Evolutionary conservation across 2,329 filamentous ascomycete genomes (phyloP).

Genomic region (Aurifilum marmelostoma): DNA sequence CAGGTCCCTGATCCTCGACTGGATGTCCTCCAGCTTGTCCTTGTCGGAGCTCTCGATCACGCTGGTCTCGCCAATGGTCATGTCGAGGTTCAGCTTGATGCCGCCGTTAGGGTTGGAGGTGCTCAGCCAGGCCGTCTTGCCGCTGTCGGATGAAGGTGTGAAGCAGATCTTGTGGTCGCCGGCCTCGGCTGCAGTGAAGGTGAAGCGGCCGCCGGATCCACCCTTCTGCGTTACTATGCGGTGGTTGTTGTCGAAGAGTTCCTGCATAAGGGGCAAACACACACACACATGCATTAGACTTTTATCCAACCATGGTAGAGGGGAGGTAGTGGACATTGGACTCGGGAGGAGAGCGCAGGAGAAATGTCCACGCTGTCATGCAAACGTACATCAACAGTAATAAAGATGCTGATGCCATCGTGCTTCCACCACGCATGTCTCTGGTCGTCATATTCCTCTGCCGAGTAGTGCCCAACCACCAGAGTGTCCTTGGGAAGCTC

Average conservation of each 20-base stretch:
- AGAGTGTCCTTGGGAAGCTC: slow-evolving; percentile 97
- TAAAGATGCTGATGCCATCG: slow-evolving; percentile 78
- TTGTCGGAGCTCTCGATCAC: slow-evolving; percentile 94
- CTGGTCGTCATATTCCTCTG: slow-evolving; percentile 80
- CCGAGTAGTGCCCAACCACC: slow-evolving; percentile 89
- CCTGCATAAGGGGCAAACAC: slow-evolving; percentile 48
- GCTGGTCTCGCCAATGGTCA: slow-evolving; percentile 93
- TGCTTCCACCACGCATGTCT: slow-evolving; percentile 71
- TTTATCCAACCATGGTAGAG: not conserved
- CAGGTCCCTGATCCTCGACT: slow-evolving; percentile 84
- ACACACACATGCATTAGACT: slow-evolving; percentile 6
- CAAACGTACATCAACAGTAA: slow-evolving; percentile 77
- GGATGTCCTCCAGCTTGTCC: slow-evolving; percentile 87
- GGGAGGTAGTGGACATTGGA: not conserved
- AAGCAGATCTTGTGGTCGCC: slow-evolving; percentile 97
- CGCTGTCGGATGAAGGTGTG: slow-evolving; percentile 75
- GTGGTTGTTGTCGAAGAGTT: slow-evolving; percentile 97
- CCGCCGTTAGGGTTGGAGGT: slow-evolving; percentile 68
- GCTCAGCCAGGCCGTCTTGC: slow-evolving; percentile 72
- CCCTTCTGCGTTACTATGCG: slow-evolving; percentile 90
- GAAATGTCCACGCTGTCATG: not conserved
- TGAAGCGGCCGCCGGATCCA: slow-evolving; percentile 78
- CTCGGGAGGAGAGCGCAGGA: slow-evolving; percentile 3
- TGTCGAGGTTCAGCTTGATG: slow-evolving; percentile 82
- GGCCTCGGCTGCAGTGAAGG: slow-evolving; percentile 91